Conservation (phyloP, 2,329 filamentous ascomycete genomes). For the Hypoxylon sp. region DNA sequence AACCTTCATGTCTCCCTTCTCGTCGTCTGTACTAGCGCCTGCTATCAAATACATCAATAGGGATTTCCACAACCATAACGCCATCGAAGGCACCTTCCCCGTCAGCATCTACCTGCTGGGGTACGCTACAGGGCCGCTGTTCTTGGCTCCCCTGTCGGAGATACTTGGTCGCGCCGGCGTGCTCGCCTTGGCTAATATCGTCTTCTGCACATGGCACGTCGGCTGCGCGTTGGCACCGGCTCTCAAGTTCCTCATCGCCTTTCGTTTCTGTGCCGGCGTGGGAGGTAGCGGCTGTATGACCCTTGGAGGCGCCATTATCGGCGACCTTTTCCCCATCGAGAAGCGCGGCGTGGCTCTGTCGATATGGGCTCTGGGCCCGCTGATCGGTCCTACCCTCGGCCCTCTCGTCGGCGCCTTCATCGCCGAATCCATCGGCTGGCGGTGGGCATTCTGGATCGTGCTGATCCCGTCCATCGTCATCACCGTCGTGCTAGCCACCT, state of each 20-base stretch:
- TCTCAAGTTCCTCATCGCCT: constrained; percentile 63
- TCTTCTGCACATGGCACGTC: constrained; percentile 70
- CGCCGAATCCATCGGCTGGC: constrained; percentile 58
- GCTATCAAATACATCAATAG: constrained; percentile 53
- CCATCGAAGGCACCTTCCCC: constrained; percentile 58
- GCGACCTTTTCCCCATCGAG: constrained; percentile 60
- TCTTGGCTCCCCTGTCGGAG: constrained; percentile 67
- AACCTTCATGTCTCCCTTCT: constrained; percentile 71
- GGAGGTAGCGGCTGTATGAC: constrained; percentile 64
- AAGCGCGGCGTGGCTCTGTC: constrained; percentile 58
- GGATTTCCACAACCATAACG: constrained; percentile 55
- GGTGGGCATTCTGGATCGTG: constrained; percentile 62
- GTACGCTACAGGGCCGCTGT: constrained; percentile 64
- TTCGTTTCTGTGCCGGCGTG: constrained; percentile 66
- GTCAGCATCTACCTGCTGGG: constrained; percentile 70
- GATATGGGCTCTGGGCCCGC: constrained; percentile 52
- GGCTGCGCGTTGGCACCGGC: constrained; percentile 67
- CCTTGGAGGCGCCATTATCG: constrained; percentile 62
- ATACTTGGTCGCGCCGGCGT: constrained; percentile 69
- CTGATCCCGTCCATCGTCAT: constrained; percentile 54
- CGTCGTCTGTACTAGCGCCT: constrained; percentile 67
- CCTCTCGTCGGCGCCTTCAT: constrained; percentile 60
- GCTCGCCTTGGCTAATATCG: constrained; percentile 63
- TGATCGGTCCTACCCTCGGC: constrained; percentile 52
- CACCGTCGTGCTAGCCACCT: constrained; percentile 49